These are phyloP conservation scores for Sicyos baderoa DNA, from an alignment of 306 rosid species.

Conservation along the genomic window DNA sequence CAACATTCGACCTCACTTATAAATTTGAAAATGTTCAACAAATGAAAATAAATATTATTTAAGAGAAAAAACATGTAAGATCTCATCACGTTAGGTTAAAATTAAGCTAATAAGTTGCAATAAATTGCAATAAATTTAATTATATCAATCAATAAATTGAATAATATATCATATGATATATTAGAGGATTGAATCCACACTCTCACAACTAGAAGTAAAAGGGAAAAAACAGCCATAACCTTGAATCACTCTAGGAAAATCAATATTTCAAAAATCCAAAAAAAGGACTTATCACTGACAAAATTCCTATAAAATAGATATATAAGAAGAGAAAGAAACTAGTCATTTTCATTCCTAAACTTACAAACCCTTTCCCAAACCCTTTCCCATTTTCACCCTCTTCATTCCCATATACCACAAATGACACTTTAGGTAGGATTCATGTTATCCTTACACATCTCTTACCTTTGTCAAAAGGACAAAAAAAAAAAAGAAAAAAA, in stretches of 20 bases:
- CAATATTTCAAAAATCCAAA: background rate
- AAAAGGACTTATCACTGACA: background rate
- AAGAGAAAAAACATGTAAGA: too few species aligned
- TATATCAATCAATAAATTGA: too few species aligned
- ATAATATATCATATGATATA: too few species aligned
- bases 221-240: background rate
- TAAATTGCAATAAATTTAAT: too few species aligned
- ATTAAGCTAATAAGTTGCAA: too few species aligned
- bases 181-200: too few species aligned
- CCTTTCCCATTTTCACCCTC: background rate
- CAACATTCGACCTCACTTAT: too few species aligned
- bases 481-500: background rate
- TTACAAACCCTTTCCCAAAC: background rate
- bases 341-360: background rate
- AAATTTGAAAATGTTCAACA: too few species aligned
- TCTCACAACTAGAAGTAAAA: background rate
- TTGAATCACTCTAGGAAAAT: too few species aligned
- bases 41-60: too few species aligned
- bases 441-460: background rate
- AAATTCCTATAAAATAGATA: background rate
- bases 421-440: constrained; percentile 6
- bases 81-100: too few species aligned
- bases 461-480: constrained; percentile 10
- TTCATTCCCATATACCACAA: background rate
- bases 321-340: background rate